phyloP scores from a whole-genome alignment of 1,284 basidiomycete species.

The Anthracocystis walkeri region DNA sequence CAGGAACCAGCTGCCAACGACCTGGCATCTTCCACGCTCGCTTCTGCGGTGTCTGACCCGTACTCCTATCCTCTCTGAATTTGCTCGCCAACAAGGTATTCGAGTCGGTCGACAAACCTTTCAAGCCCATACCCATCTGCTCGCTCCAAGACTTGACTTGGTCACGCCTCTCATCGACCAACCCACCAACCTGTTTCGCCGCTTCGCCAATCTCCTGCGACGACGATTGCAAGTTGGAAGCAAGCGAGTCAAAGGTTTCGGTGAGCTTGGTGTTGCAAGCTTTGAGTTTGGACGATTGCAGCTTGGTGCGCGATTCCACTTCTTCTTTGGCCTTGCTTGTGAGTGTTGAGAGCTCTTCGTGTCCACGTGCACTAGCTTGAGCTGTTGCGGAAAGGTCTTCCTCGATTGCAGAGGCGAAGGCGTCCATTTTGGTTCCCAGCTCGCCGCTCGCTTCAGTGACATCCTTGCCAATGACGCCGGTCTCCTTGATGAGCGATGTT shows the following conservation, averaged over 20 bases:
- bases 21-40: slow-evolving; percentile 39
- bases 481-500: slow-evolving; percentile 14
- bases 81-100: slow-evolving; percentile 22
- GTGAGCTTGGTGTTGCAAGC: slow-evolving; percentile 35
- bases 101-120: slow-evolving; percentile 27
- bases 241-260: slow-evolving; percentile 30
- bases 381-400: slow-evolving; percentile 31
- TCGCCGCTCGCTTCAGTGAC: slow-evolving; percentile 31
- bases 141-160: slow-evolving; percentile 25
- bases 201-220: slow-evolving; percentile 11
- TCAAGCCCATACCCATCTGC: slow-evolving; percentile 11
- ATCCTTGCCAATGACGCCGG: slow-evolving; percentile 18
- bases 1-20: slow-evolving; percentile 51
- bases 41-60: slow-evolving; percentile 60
- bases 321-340: slow-evolving; percentile 17
- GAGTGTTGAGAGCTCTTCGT: slow-evolving; percentile 19
- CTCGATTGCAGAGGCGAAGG: slow-evolving; percentile 41
- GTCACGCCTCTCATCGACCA: slow-evolving; percentile 10
- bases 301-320: slow-evolving; percentile 33
- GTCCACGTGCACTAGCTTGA: slow-evolving; percentile 6
- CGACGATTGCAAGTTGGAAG: slow-evolving; percentile 5
- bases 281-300: slow-evolving; percentile 42
- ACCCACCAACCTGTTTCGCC: slow-evolving; percentile 2
- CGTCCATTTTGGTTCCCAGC: slow-evolving; percentile 40
- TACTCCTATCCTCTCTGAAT: slow-evolving; percentile 39